Conservation (phyloP, 306 rosid genomes). For the Ammopiptanthus mongolicus region DNA sequence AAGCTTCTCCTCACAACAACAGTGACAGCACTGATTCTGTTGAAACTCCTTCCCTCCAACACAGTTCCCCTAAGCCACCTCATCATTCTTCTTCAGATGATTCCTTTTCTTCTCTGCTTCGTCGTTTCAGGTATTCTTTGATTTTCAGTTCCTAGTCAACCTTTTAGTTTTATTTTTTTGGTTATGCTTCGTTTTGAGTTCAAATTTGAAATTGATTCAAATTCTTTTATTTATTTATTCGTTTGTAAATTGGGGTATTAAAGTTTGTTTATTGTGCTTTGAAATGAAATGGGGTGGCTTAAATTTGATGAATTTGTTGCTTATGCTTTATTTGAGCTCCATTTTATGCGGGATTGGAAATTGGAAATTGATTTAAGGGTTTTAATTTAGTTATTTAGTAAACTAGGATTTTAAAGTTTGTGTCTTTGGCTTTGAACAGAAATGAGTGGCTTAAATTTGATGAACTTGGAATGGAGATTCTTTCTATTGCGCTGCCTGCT, state of each 20-base stretch:
- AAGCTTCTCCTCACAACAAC: constrained; percentile 25
- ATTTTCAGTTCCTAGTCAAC: background rate
- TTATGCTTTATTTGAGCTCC: background rate
- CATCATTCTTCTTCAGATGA: background rate
- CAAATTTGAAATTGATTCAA: background rate
- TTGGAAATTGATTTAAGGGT: background rate
- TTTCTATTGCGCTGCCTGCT: constrained; percentile 92
- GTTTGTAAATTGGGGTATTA: background rate
- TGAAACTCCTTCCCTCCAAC: background rate
- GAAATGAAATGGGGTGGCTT: constrained; percentile 3
- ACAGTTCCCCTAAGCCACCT: background rate
- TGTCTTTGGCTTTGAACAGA: constrained; percentile 3
- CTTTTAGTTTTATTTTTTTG: too few relatives aligned
- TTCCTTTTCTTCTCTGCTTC: constrained; percentile 12
- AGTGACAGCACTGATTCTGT: constrained; percentile 26
- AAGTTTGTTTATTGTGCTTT: background rate
- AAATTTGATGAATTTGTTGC: constrained; percentile 20
- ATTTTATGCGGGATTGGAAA: background rate
- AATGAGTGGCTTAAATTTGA: constrained; percentile 35
- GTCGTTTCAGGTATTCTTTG: constrained; percentile 21
- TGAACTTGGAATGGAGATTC: constrained; percentile 60
- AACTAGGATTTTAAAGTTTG: background rate
- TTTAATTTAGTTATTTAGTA: background rate
- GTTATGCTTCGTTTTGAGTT: background rate
- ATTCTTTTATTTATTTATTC: background rate